Conservation (phyloP, 108 stramenopile genomes). For the Nannochloropsis salina region DNA sequence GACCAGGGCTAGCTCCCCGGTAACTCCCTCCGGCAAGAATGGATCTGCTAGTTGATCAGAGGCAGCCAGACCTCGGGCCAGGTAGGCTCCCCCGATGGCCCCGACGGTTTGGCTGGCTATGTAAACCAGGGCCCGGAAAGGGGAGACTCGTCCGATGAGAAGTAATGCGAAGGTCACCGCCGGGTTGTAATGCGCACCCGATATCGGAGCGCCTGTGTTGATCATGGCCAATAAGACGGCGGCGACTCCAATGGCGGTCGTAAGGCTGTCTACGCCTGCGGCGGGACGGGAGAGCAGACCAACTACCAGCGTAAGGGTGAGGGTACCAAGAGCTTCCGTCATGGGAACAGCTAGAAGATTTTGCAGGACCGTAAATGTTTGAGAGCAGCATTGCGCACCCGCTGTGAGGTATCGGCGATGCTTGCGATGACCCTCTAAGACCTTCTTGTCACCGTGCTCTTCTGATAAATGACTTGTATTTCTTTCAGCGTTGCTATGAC, state of each 20-base stretch:
- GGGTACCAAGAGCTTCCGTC: constrained; percentile 8
- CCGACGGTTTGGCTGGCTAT: background rate
- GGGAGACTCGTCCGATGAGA: background rate
- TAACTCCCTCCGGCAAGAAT: background rate
- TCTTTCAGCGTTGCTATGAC: no score
- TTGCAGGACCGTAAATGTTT: background rate
- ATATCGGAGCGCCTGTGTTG: background rate
- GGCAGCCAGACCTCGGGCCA: background rate
- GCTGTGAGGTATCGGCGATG: no score
- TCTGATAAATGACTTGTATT: no score
- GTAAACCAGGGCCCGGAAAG: constrained; percentile 16
- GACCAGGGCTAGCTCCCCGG: background rate
- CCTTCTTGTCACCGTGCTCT: no score
- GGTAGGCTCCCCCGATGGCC: background rate
- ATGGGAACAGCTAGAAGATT: background rate
- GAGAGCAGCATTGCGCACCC: background rate
- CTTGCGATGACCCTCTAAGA: no score
- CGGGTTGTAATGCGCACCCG: constrained; percentile 12
- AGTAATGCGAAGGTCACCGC: background rate
- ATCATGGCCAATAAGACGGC: constrained; percentile 18
- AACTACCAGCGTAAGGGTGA: background rate
- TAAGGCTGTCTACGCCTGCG: background rate
- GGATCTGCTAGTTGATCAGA: background rate
- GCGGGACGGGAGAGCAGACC: background rate
- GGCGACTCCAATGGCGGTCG: background rate